phyloP scores from a whole-genome alignment of 805 yeast genomes.

The Zygosaccharomyces rouxii region DNA sequence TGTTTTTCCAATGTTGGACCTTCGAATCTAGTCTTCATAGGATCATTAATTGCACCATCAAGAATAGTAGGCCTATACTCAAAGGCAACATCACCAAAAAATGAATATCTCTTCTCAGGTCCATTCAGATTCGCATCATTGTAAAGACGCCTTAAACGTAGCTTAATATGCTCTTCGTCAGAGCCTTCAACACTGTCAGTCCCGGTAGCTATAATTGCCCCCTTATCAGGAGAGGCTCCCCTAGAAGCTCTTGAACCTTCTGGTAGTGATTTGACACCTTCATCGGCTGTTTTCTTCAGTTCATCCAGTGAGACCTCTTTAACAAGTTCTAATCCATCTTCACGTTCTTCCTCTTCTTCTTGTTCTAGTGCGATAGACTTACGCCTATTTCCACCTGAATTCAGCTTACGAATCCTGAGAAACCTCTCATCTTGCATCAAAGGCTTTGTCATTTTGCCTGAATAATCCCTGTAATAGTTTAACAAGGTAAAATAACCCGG shows the following conservation, averaged over 20 bases:
- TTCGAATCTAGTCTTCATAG: slow-evolving; percentile 25
- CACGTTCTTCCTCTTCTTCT: not conserved
- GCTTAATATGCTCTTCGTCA: slow-evolving; percentile 7
- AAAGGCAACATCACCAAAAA: slow-evolving; percentile 53
- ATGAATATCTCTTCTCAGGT: slow-evolving; percentile 34
- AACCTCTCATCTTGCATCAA: slow-evolving; percentile 26
- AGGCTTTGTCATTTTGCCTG: slow-evolving; percentile 16
- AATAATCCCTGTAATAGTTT: not conserved
- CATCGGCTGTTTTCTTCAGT: not conserved
- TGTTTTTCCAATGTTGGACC: slow-evolving; percentile 32
- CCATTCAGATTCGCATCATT: slow-evolving; percentile 23
- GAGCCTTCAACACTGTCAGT: not conserved
- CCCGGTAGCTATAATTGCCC: not conserved
- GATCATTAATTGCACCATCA: slow-evolving; percentile 41
- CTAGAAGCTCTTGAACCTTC: not conserved
- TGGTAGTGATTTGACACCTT: not conserved
- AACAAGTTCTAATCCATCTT: slow-evolving; percentile 1
- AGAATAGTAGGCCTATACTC: slow-evolving; percentile 44
- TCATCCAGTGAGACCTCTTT: slow-evolving; percentile 7
- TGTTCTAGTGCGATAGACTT: slow-evolving; percentile 11
- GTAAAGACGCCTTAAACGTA: slow-evolving; percentile 19
- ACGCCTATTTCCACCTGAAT: slow-evolving; percentile 21
- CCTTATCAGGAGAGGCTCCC: not conserved
- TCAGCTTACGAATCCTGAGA: slow-evolving; percentile 24
- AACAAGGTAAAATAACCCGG: not conserved